Percentiles rank a stretch among this genome's conserved stretches.
Evolutionary conservation across 345 rosid genomes (phyloP).

Genomic region (Aquilaria yunnanensis): DNA sequence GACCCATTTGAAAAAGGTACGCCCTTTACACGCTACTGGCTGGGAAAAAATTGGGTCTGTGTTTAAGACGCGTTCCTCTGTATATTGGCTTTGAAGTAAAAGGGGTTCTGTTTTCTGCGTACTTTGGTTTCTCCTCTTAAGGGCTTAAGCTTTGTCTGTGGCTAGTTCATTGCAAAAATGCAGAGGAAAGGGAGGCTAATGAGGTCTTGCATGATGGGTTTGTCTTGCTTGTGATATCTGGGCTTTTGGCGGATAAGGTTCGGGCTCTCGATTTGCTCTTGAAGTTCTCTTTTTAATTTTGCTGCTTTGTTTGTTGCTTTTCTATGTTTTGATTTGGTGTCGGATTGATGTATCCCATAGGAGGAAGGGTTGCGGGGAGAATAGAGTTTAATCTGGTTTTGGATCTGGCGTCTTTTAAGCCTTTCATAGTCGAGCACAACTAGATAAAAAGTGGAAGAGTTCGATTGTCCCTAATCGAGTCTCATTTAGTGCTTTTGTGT

Average conservation of each 20-base stretch:
- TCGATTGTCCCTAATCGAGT: background rate
- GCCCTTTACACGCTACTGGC: background rate
- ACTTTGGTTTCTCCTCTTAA: background rate
- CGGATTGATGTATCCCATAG: background rate
- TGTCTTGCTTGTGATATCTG: background rate
- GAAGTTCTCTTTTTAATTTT: background rate
- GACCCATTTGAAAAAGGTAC: slow-evolving; percentile 12
- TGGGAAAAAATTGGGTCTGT: background rate
- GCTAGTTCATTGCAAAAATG: slow-evolving; percentile 9
- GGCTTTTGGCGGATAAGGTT: background rate
- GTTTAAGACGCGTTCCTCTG: slow-evolving; percentile 8
- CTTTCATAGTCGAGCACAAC: background rate
- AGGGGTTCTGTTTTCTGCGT: background rate
- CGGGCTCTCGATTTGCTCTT: slow-evolving; percentile 1
- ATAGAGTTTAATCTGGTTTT: background rate
- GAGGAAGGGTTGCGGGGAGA: background rate
- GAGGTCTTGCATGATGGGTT: background rate
- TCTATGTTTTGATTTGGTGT: slow-evolving; percentile 3
- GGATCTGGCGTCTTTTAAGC: background rate
- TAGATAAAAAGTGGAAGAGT: no score
- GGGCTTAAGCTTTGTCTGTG: background rate
- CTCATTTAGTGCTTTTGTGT: background rate
- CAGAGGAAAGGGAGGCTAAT: slow-evolving; percentile 2
- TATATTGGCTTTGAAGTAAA: slow-evolving; percentile 7
- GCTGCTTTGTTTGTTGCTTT: background rate